Percentiles rank a stretch among this genome's conserved stretches.
Evolutionary conservation across 2,329 filamentous ascomycete species (phyloP).

Genomic region (Botrytis cinerea): DNA sequence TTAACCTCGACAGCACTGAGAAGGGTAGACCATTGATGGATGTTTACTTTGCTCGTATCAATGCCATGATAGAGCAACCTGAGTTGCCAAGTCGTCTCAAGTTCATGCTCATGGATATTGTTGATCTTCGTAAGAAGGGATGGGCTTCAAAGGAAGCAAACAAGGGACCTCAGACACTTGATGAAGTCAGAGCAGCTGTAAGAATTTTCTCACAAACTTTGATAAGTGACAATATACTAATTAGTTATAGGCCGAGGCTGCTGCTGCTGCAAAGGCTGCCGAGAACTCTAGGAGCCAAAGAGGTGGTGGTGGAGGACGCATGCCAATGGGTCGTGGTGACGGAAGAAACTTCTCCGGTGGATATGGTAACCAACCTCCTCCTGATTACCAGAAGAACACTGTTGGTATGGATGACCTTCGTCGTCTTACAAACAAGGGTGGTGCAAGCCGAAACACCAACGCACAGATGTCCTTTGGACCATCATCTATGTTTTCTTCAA

Average conservation of each 20-base stretch:
- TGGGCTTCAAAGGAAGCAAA: constrained; percentile 88
- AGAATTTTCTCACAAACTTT: constrained; percentile 37
- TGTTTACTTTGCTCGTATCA: constrained; percentile 88
- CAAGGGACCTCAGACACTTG: constrained; percentile 96
- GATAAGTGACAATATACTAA: constrained; percentile 32
- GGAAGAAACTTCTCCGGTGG: constrained; percentile 77
- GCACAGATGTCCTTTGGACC: constrained; percentile 71
- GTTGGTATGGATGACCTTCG: constrained; percentile 90
- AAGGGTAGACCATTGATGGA: constrained; percentile 87
- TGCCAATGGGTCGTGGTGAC: constrained; percentile 79
- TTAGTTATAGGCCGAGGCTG: constrained; percentile 62
- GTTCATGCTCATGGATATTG: constrained; percentile 96
- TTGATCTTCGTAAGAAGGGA: constrained; percentile 75
- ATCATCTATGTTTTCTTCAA: constrained; percentile 82
- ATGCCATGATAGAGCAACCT: constrained; percentile 75
- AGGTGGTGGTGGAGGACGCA: constrained; percentile 66
- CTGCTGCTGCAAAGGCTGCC: constrained; percentile 76
- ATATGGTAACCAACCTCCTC: constrained; percentile 70
- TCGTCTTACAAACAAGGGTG: constrained; percentile 68
- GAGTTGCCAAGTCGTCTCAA: constrained; percentile 82
- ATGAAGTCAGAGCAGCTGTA: constrained; percentile 83
- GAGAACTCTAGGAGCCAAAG: constrained; percentile 65
- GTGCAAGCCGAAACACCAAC: constrained; percentile 59
- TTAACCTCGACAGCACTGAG: constrained; percentile 78
- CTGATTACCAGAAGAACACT: constrained; percentile 72